Evolutionary conservation across 331 rosid species (phyloP).

Genomic region (Erythrophleum ivorense): DNA sequence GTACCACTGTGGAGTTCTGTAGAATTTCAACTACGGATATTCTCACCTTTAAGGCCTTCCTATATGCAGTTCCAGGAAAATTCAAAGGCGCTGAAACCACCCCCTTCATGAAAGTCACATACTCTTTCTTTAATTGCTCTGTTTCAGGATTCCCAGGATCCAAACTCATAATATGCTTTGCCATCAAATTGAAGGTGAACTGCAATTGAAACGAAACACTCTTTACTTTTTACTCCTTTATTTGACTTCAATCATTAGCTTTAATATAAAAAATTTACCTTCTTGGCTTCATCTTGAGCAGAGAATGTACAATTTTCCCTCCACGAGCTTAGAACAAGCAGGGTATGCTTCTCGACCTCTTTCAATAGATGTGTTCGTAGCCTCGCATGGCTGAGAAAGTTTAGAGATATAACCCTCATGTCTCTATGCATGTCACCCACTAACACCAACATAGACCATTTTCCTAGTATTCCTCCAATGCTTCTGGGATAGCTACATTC

Average conservation of each 20-base stretch:
- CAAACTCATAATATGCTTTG: conserved; percentile 86
- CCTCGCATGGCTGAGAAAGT: conserved; percentile 76
- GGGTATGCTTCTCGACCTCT: conserved; percentile 78
- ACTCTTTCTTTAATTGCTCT: conserved; percentile 78
- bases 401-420: conserved; percentile 87
- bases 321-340: conserved; percentile 73
- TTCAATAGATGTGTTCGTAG: conserved; percentile 65
- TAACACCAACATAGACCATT: conserved; percentile 95
- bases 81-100: conserved; percentile 85
- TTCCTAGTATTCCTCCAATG: conserved; percentile 86
- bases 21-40: not conserved
- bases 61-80: conserved; percentile 88
- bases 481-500: conserved; percentile 88
- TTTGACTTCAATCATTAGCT: not conserved
- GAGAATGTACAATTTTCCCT: conserved; percentile 60
- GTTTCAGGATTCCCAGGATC: conserved; percentile 83
- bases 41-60: conserved; percentile 79
- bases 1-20: not conserved
- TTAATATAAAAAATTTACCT: conserved; percentile 46
- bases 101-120: conserved; percentile 90
- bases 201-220: conserved; percentile 42
- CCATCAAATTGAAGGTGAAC: conserved; percentile 97
- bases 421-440: conserved; percentile 97
- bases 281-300: conserved; percentile 92
- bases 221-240: not conserved